phyloP scores from a whole-genome alignment of 208 protist genomes.

The Blastocrithidia nonstop region DNA sequence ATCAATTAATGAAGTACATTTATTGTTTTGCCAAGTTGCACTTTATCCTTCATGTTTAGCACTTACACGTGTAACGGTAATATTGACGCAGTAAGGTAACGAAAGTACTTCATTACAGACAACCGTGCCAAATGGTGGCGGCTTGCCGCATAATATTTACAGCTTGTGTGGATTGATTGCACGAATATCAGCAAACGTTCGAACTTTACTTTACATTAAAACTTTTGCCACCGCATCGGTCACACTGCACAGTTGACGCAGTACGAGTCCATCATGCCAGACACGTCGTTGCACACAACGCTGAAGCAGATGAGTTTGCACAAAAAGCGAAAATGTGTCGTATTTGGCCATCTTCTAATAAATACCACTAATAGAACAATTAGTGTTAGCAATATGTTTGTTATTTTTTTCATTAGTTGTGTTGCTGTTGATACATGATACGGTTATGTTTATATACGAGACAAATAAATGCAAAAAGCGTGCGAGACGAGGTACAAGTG shows the following conservation, averaged over 20 bases:
- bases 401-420: no score
- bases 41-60: no score
- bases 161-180: slow-evolving; percentile 28
- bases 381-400: no score
- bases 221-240: slow-evolving; percentile 27
- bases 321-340: slow-evolving; percentile 24
- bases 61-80: no score
- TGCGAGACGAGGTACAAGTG: slow-evolving; percentile 41
- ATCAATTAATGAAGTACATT: no score
- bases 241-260: slow-evolving; percentile 59
- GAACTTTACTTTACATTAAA: slow-evolving; percentile 25
- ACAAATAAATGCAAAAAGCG: slow-evolving; percentile 56
- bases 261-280: slow-evolving; percentile 49
- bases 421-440: no score
- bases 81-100: no score
- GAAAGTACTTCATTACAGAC: no score
- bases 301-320: slow-evolving; percentile 24
- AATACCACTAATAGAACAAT: no score
- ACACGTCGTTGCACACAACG: slow-evolving; percentile 61
- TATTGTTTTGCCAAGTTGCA: no score
- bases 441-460: slow-evolving; percentile 10
- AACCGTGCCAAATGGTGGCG: slow-evolving; percentile 52
- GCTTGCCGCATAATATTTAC: slow-evolving; percentile 39
- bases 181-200: slow-evolving; percentile 18
- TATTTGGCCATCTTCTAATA: no score